A percentile compares a stretch with the other conserved stretches of the same genome.
Evolutionary conservation across 2,329 filamentous ascomycete species (phyloP).

Genomic region (Colletotrichum simmondsii): DNA sequence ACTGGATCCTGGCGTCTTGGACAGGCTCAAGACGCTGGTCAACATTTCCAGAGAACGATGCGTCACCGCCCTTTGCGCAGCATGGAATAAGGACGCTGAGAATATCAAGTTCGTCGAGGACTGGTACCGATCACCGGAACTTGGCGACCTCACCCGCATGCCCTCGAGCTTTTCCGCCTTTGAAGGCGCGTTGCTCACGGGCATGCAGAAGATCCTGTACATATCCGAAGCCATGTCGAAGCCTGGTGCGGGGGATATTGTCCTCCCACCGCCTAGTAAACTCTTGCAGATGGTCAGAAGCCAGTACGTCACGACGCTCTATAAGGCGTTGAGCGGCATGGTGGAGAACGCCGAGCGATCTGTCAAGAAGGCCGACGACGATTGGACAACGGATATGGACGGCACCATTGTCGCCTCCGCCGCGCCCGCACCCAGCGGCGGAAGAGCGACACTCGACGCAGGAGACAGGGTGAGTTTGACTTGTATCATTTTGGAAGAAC

Average conservation of each 20-base stretch:
- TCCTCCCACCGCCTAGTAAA: constrained; percentile 87
- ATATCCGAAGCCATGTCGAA: constrained; percentile 86
- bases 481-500: background rate
- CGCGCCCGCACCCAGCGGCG: constrained; percentile 49
- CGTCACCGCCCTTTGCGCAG: constrained; percentile 84
- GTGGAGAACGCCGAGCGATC: constrained; percentile 93
- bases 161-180: constrained; percentile 87
- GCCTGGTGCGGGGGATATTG: constrained; percentile 78
- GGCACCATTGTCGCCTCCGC: constrained; percentile 48
- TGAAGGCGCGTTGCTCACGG: constrained; percentile 81
- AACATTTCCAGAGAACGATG: constrained; percentile 85
- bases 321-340: constrained; percentile 94
- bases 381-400: constrained; percentile 65
- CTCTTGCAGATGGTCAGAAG: constrained; percentile 89
- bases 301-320: constrained; percentile 93
- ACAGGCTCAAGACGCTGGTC: constrained; percentile 81
- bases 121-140: constrained; percentile 86
- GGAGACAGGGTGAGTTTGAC: constrained; percentile 62
- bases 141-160: constrained; percentile 90
- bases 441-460: constrained; percentile 62
- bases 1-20: constrained; percentile 67
- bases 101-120: constrained; percentile 93
- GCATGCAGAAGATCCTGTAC: constrained; percentile 96
- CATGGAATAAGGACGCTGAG: constrained; percentile 94
- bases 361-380: constrained; percentile 71